These are phyloP conservation scores for Barnettozyma botsteinii DNA, from an alignment of 805 yeast species.

Conservation along the genomic window DNA sequence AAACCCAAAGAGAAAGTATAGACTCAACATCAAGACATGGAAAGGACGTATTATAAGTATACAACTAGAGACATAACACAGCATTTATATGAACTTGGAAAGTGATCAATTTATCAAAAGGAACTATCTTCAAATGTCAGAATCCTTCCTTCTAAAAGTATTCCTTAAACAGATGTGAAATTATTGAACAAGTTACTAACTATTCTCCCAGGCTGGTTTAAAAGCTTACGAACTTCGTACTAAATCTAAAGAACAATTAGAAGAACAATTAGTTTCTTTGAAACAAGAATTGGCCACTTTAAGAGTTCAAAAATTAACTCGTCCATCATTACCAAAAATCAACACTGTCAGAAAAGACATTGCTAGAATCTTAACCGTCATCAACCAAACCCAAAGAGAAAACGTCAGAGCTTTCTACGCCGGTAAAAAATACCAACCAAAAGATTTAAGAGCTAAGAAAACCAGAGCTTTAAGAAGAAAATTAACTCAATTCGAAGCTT, in stretches of 20 bases:
- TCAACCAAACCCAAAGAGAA: constrained; percentile 95
- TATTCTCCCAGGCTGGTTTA: constrained; percentile 61
- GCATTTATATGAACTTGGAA: no score
- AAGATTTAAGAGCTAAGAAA: constrained; percentile 98
- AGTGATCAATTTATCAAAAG: no score
- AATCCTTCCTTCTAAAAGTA: neutral
- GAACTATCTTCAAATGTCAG: neutral
- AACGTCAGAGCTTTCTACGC: constrained; percentile 92
- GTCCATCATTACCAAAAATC: constrained; percentile 92
- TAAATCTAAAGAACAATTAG: constrained; percentile 95
- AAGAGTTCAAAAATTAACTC: constrained; percentile 92
- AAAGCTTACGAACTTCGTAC: constrained; percentile 96
- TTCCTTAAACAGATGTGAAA: neutral
- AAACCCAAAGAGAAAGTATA: no score
- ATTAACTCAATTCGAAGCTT: constrained; percentile 82
- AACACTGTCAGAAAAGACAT: constrained; percentile 96
- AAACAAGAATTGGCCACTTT: constrained; percentile 94
- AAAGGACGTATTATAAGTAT: no score
- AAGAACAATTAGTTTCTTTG: constrained; percentile 88
- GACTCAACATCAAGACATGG: no score
- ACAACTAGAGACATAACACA: no score
- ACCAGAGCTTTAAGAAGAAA: constrained; percentile 99
- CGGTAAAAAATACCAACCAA: constrained; percentile 94
- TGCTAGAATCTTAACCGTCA: constrained; percentile 96
- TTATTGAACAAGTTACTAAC: constrained; percentile 18